These are phyloP conservation scores for Telfairia occidentalis DNA, from an alignment of 331 rosid species.

Conservation along the genomic window DNA sequence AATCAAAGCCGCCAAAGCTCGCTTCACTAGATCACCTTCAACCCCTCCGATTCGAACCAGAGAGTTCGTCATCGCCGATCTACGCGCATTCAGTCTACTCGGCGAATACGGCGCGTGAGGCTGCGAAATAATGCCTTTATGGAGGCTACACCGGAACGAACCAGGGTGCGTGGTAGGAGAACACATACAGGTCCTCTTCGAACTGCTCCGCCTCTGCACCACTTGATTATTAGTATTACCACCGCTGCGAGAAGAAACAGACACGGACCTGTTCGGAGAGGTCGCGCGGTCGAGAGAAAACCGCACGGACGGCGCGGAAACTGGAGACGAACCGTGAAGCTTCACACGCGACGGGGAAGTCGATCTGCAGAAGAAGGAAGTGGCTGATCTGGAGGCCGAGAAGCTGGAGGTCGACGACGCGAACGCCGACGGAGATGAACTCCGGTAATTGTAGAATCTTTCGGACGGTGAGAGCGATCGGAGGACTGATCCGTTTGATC, in stretches of 20 bases:
- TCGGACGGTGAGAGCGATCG: constrained; percentile 53
- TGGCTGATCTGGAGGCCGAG: constrained; percentile 37
- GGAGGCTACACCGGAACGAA: constrained; percentile 85
- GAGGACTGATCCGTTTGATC: constrained; percentile 34
- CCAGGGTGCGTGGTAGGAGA: constrained; percentile 91
- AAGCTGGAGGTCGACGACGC: constrained; percentile 63
- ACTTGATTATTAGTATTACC: constrained; percentile 10
- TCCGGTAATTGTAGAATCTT: constrained; percentile 29
- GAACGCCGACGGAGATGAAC: constrained; percentile 35
- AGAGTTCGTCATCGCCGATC: constrained; percentile 97
- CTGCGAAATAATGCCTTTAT: constrained; percentile 34
- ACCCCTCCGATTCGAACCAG: constrained; percentile 85
- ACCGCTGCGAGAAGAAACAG: constrained; percentile 34
- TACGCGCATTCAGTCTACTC: constrained; percentile 68
- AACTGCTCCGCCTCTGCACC: constrained; percentile 30
- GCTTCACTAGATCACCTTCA: constrained; percentile 72
- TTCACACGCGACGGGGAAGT: constrained; percentile 63
- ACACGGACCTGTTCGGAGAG: constrained; percentile 70
- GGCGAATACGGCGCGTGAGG: constrained; percentile 44
- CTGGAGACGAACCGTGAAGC: constrained; percentile 19
- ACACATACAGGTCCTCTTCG: constrained; percentile 77
- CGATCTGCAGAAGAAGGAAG: constrained; percentile 38
- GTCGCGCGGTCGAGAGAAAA: constrained; percentile 58
- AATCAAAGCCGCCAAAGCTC: constrained; percentile 75
- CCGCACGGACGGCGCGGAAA: constrained; percentile 40